phyloP scores from a whole-genome alignment of 805 yeast genomes.

The Lipomyces orientalis region DNA sequence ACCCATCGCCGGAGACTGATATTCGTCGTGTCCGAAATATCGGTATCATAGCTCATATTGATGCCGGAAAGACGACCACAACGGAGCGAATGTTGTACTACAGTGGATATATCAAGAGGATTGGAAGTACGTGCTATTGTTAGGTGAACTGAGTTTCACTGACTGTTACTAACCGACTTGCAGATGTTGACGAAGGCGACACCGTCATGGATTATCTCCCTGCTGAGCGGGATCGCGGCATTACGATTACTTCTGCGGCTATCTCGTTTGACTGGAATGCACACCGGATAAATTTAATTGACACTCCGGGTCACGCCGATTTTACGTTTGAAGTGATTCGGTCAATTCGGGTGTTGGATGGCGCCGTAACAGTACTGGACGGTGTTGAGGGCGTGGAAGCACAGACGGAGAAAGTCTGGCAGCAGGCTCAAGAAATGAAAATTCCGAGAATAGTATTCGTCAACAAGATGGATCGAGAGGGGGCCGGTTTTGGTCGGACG shows the following conservation, averaged over 20 bases:
- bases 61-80: conserved; percentile 98
- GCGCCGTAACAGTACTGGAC: conserved; percentile 90
- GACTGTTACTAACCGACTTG: not conserved
- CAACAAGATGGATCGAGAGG: conserved; percentile 95
- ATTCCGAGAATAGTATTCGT: conserved; percentile 83
- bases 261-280: conserved; percentile 86
- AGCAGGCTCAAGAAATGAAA: conserved; percentile 67
- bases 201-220: conserved; percentile 92
- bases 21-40: conserved; percentile 62
- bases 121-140: conserved; percentile 55
- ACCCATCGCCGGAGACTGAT: conserved; percentile 2
- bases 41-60: conserved; percentile 98
- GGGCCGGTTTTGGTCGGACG: conserved; percentile 92
- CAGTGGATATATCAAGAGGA: conserved; percentile 75
- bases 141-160: not conserved
- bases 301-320: conserved; percentile 98
- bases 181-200: conserved; percentile 92
- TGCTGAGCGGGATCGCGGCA: conserved; percentile 90
- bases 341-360: conserved; percentile 88
- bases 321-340: conserved; percentile 93
- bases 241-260: conserved; percentile 96
- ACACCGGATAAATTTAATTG: conserved; percentile 81
- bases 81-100: conserved; percentile 95
- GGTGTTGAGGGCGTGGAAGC: conserved; percentile 99
- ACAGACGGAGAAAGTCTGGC: conserved; percentile 97